These are phyloP conservation scores for Trifolium fragiferum DNA, from an alignment of 306 rosid species.

Conservation along the genomic window DNA sequence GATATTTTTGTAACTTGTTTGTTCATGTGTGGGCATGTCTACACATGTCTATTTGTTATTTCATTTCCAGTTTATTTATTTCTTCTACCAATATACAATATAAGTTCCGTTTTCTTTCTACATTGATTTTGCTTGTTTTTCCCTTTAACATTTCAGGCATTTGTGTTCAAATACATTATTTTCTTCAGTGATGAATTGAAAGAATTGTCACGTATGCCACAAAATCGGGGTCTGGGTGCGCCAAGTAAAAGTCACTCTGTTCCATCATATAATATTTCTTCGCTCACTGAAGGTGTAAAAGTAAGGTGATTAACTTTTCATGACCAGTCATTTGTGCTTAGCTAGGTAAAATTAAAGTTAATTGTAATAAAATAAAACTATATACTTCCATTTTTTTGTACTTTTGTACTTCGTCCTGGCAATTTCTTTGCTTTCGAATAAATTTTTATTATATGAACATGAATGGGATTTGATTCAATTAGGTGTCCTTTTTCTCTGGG, in stretches of 20 bases:
- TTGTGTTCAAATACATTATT: conserved; percentile 84
- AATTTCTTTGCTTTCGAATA: conserved; percentile 1
- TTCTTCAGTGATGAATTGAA: conserved; percentile 69
- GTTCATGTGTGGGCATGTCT: conserved; percentile 30
- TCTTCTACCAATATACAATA: conserved; percentile 9
- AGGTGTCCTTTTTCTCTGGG: not conserved
- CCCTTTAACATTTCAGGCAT: conserved; percentile 71
- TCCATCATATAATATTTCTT: conserved; percentile 68
- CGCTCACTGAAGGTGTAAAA: conserved; percentile 75
- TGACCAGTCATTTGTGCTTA: conserved; percentile 38
- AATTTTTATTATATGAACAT: conserved; percentile 12
- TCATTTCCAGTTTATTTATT: conserved; percentile 25
- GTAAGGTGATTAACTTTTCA: conserved; percentile 71
- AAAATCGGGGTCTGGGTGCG: conserved; percentile 53
- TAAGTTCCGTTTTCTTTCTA: conserved; percentile 25
- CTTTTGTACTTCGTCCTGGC: not conserved
- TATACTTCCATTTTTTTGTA: conserved; percentile 11
- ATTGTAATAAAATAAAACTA: conserved; percentile 22
- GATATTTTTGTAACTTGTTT: conserved; percentile 9
- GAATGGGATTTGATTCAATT: conserved; percentile 28
- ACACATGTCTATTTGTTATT: conserved; percentile 3
- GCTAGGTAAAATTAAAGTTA: conserved; percentile 32
- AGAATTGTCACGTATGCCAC: conserved; percentile 54
- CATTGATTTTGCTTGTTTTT: conserved; percentile 40
- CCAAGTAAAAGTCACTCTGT: conserved; percentile 55